Conservation (phyloP, 768 basidiomycete species). For the Pisolithus orientalis region DNA sequence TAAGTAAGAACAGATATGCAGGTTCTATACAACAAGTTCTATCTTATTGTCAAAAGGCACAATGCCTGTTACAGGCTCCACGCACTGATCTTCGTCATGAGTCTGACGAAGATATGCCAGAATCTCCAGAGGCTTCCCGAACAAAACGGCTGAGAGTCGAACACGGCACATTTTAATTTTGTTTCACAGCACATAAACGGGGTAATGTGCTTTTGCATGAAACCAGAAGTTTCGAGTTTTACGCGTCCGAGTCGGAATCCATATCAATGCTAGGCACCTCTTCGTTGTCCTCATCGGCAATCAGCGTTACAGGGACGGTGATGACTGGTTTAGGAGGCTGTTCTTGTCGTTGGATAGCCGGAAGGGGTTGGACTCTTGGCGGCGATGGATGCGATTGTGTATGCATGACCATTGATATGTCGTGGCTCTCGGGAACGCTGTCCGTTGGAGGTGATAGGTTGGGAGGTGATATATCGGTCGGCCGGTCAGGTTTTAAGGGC, state of each 20-base stretch:
- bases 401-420: background rate
- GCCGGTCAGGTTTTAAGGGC: background rate
- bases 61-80: conserved; percentile 16
- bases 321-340: background rate
- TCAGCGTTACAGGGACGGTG: conserved; percentile 6
- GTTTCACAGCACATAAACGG: background rate
- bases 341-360: conserved; percentile 1
- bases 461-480: background rate
- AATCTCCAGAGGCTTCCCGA: background rate
- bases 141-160: background rate
- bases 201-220: background rate
- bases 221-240: conserved; percentile 22
- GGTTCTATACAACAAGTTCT: background rate
- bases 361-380: background rate
- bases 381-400: background rate
- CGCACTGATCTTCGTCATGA: conserved; percentile 11
- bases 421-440: background rate
- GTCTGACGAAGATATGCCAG: conserved; percentile 33
- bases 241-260: conserved; percentile 81
- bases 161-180: background rate
- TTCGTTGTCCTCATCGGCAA: conserved; percentile 47
- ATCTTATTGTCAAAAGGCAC: conserved; percentile 9
- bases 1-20: conserved; percentile 20
- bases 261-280: conserved; percentile 75
- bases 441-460: conserved; percentile 1